These are phyloP conservation scores for Monosporascus sp. DNA, from an alignment of 2,329 filamentous ascomycete species.

Conservation along the genomic window DNA sequence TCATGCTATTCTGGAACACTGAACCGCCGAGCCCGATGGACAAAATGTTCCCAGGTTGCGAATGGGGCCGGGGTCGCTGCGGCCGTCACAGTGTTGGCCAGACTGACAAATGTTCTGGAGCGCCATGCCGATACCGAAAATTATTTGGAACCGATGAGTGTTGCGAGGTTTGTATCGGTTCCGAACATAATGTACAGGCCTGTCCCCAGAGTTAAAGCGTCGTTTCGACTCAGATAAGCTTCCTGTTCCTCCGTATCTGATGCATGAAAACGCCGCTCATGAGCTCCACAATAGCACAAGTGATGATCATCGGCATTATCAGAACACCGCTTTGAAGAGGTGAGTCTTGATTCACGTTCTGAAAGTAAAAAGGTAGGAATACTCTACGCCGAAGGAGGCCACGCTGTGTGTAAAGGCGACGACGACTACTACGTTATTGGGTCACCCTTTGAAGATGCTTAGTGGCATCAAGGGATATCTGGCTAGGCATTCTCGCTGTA, in stretches of 20 bases:
- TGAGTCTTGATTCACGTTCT: slow-evolving; percentile 31
- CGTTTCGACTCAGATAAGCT: slow-evolving; percentile 34
- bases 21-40: slow-evolving; percentile 46
- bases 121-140: slow-evolving; percentile 34
- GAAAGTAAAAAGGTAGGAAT: slow-evolving; percentile 36
- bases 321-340: slow-evolving; percentile 29
- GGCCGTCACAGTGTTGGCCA: slow-evolving; percentile 44
- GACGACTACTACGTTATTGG: slow-evolving; percentile 23
- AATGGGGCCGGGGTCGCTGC: slow-evolving; percentile 47
- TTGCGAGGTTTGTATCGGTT: slow-evolving; percentile 18
- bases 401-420: slow-evolving; percentile 30
- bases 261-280: slow-evolving; percentile 25
- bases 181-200: slow-evolving; percentile 28
- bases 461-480: slow-evolving; percentile 31
- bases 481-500: slow-evolving; percentile 29
- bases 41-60: slow-evolving; percentile 43
- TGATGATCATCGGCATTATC: slow-evolving; percentile 31
- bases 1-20: slow-evolving; percentile 33
- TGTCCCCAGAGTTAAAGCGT: slow-evolving; percentile 29
- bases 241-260: slow-evolving; percentile 24
- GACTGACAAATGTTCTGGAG: slow-evolving; percentile 42
- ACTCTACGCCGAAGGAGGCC: slow-evolving; percentile 36
- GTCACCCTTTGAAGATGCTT: slow-evolving; percentile 26
- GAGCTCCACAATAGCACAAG: slow-evolving; percentile 27
- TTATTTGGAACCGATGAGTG: slow-evolving; percentile 40